A percentile compares a stretch with the other conserved stretches of the same genome.
Evolutionary conservation across 2,329 filamentous ascomycete species (phyloP).

Genomic region (Xylaria polymorpha): DNA sequence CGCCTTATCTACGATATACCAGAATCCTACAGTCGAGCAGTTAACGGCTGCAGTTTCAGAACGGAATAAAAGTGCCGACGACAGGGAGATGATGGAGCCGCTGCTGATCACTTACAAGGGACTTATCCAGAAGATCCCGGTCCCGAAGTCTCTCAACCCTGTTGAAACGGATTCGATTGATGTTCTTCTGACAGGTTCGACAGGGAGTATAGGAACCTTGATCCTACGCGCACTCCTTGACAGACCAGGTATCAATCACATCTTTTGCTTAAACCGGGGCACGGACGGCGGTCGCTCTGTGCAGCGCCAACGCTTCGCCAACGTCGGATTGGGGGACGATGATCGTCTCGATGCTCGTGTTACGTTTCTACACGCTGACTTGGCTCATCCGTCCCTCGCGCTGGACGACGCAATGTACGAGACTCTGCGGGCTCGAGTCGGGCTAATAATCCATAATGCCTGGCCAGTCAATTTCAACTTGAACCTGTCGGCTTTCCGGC

Average conservation of each 20-base stretch:
- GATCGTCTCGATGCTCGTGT: neutral
- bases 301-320: neutral
- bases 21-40: neutral
- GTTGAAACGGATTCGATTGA: neutral
- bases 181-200: neutral
- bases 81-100: neutral
- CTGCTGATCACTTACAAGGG: slow-evolving; percentile 1
- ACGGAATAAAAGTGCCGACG: neutral
- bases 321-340: neutral
- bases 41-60: neutral
- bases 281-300: slow-evolving; percentile 29
- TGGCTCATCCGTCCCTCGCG: slow-evolving; percentile 18
- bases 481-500: slow-evolving; percentile 26
- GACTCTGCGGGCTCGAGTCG: slow-evolving; percentile 14
- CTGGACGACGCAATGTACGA: slow-evolving; percentile 15
- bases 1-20: neutral
- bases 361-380: slow-evolving; percentile 27
- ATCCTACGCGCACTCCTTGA: neutral
- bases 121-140: neutral
- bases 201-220: neutral
- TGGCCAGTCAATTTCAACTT: slow-evolving; percentile 39
- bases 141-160: neutral
- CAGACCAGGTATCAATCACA: slow-evolving; percentile 34
- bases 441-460: slow-evolving; percentile 36
- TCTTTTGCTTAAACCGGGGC: slow-evolving; percentile 48